These are phyloP conservation scores for Mortierella alpina DNA, from an alignment of 192 early-diverging fungal genomes.

Conservation along the genomic window DNA sequence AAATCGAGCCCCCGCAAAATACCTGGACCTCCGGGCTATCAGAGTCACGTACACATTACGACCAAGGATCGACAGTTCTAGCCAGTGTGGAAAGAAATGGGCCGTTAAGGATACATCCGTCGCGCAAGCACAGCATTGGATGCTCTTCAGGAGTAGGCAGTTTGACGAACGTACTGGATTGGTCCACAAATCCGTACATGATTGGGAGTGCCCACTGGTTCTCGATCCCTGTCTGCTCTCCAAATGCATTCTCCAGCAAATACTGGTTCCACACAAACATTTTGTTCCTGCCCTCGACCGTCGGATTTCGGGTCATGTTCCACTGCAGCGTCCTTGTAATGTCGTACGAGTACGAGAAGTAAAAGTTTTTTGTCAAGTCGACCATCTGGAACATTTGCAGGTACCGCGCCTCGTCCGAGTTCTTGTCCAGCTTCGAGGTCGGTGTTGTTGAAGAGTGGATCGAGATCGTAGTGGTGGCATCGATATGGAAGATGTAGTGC, in stretches of 20 bases:
- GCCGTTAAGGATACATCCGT: no score
- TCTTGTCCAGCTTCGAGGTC: slow-evolving; percentile 72
- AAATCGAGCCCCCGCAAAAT: slow-evolving; percentile 96
- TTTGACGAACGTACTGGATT: slow-evolving; percentile 74
- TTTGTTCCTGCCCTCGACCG: slow-evolving; percentile 63
- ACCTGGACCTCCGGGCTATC: slow-evolving; percentile 93
- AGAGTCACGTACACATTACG: slow-evolving; percentile 92
- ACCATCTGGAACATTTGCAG: slow-evolving; percentile 91
- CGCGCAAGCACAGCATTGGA: no score
- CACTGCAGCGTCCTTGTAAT: slow-evolving; percentile 90
- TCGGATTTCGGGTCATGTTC: slow-evolving; percentile 78
- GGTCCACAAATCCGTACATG: slow-evolving; percentile 98
- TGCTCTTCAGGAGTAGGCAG: no score
- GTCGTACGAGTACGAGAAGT: slow-evolving; percentile 98
- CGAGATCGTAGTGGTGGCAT: slow-evolving; percentile 83
- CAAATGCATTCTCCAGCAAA: slow-evolving; percentile 74
- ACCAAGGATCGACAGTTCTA: slow-evolving; percentile 90
- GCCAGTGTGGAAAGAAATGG: no score
- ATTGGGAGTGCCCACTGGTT: slow-evolving; percentile 83
- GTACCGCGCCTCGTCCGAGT: slow-evolving; percentile 81
- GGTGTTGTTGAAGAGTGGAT: slow-evolving; percentile 65
- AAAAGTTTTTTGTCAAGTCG: slow-evolving; percentile 95
- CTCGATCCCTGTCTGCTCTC: slow-evolving; percentile 66
- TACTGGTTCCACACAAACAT: slow-evolving; percentile 99
- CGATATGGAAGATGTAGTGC: slow-evolving; percentile 96